Percentiles rank a stretch among this genome's conserved stretches.
Evolutionary conservation across 2,329 filamentous ascomycete species (phyloP).

Genomic region (Lecanicillium sp.): DNA sequence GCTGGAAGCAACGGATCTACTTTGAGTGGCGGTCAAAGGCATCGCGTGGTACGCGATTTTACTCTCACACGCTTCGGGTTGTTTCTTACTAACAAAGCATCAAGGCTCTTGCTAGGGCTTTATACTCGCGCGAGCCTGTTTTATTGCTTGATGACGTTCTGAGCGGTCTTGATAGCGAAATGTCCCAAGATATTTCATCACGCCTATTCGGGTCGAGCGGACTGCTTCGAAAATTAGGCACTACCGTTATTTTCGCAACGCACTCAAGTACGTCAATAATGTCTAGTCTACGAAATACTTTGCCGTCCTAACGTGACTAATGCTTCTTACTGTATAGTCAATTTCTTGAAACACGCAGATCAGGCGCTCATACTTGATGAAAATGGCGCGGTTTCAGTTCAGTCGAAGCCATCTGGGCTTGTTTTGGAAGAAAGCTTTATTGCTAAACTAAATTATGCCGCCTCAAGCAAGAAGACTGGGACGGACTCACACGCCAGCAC

Average conservation of each 20-base stretch:
- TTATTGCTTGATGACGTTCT: conserved; percentile 4
- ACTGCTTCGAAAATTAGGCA: not conserved
- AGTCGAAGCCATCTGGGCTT: not conserved
- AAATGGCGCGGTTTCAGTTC: conserved; percentile 1
- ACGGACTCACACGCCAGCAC: too few species aligned
- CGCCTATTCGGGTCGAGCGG: not conserved
- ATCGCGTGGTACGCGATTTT: not conserved
- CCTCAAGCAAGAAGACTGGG: too few species aligned
- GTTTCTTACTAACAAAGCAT: not conserved
- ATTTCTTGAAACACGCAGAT: conserved; percentile 1
- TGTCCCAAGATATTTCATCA: not conserved
- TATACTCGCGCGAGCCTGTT: not conserved
- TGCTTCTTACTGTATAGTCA: not conserved
- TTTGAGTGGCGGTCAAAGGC: conserved; percentile 3
- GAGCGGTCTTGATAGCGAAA: conserved; percentile 1
- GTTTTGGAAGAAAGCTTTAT: too few species aligned
- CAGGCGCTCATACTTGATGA: conserved; percentile 1
- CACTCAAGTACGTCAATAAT: not conserved
- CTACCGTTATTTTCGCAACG: conserved; percentile 2
- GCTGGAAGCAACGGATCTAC: not conserved
- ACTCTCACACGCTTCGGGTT: not conserved
- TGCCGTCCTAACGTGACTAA: too few species aligned
- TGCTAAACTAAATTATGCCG: too few species aligned
- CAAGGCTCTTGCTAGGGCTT: conserved; percentile 1
- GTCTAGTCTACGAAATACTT: too few species aligned